A percentile compares a stretch with the other conserved stretches of the same genome.
Conservation (phyloP, 2,329 filamentous ascomycete genomes). For the Coniosporium tulheliwenetii region DNA sequence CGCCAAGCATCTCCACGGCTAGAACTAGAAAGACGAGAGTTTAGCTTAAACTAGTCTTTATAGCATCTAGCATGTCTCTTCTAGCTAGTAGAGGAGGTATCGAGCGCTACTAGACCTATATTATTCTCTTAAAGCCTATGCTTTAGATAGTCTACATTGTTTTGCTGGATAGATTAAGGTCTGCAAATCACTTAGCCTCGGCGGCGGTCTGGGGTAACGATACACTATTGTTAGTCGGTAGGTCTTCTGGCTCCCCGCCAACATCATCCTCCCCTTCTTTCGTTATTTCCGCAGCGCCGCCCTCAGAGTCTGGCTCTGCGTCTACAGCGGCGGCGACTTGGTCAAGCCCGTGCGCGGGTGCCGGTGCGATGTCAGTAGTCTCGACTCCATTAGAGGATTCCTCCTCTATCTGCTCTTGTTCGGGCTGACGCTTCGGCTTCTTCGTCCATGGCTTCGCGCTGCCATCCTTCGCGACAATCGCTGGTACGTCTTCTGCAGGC, state of each 20-base stretch:
- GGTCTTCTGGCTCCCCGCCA: constrained; percentile 17
- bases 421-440: constrained; percentile 24
- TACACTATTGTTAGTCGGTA: constrained; percentile 40
- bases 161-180: constrained; percentile 74
- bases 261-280: constrained; percentile 11
- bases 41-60: constrained; percentile 93
- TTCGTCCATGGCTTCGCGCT: constrained; percentile 12
- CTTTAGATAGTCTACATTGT: constrained; percentile 76
- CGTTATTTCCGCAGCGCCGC: constrained; percentile 8
- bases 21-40: constrained; percentile 90
- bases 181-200: constrained; percentile 56
- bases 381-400: constrained; percentile 9
- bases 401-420: constrained; percentile 5
- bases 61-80: constrained; percentile 82
- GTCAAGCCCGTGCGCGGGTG: neutral
- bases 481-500: constrained; percentile 13
- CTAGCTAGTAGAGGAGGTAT: constrained; percentile 83
- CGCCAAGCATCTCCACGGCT: constrained; percentile 80
- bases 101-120: constrained; percentile 75
- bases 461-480: constrained; percentile 6
- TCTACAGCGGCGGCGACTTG: neutral
- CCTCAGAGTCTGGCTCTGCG: constrained; percentile 4
- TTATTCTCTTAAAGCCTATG: constrained; percentile 94
- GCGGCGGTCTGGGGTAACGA: constrained; percentile 42
- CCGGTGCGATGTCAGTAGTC: too few relatives aligned